Evolutionary conservation across 345 rosid genomes (phyloP), one percentile per base, ranked within the genome.

Genomic region (Angophora floribunda): DNA sequence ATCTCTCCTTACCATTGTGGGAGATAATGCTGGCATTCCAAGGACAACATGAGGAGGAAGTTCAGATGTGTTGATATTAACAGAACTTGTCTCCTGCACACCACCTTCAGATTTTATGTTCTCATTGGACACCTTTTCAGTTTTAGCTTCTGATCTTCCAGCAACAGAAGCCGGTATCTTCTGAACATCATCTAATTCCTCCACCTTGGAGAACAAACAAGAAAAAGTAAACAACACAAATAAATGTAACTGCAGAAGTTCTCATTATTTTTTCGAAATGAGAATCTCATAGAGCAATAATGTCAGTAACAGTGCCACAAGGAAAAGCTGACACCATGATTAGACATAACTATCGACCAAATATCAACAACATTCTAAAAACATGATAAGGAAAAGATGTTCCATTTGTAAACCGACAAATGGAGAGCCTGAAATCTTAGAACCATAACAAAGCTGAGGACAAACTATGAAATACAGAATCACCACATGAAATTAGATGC

Each of bases 21-120:
- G 99, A 88, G 99, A 97, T 87, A 97, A 94, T 88, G 99, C 99
- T 87, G 99, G 99, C 99, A 97, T 97, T 90, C 88, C 98, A 89
- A 97, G 89, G 91, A 97, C 93, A 89, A 93, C 85, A 52, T 95
- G 99, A 88, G 99, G 98, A n/a, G 99, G 99, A 88, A 96, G 97
- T 87, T 94, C 93, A 12, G 94, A 94, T 51, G 91, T 67, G 86
- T 90, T 87, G 16, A 91, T 89, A 80, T 90, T 91, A 92, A 57
- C 28, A 87, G 96, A 91, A 88, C 89, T 93, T 55, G 86, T 86
- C 90, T 94, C 96, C 88, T 89, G 89, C 86, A 89, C 89, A 50
- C 67, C 88, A 79, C 89, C 93, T 50, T 94, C 91, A 87, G 52
- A 85, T 90, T 89, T 91, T 45, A 86, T 88, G 90, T 88, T 93